Base-by-base conservation (phyloP, 495 filamentous ascomycete genomes). In the Podospora australis region DNA sequence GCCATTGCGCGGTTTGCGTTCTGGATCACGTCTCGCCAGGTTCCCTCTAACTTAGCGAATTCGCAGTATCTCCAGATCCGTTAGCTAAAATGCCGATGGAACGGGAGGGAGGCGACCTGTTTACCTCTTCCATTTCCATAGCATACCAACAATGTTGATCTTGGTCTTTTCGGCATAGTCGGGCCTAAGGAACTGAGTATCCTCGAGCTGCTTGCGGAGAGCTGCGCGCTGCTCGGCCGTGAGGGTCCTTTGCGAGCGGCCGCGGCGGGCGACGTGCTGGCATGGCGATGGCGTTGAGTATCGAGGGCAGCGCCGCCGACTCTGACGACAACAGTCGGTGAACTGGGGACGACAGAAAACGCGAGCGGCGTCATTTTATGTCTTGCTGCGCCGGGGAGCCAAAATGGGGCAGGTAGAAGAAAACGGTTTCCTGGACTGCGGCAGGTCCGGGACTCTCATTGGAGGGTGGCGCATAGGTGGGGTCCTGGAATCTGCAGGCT, bases 1-100 rank as follows among this genome's bases (percentile, higher is more conserved):
- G 54, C 53, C 49, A 53, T 64, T 45, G 47, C 50, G 32, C 45
- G 45, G 49, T 39, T 28, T 49, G 22, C 40, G 16, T 32, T 48
- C 49, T 57, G 26, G 43, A 54, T 54, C 52, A 39, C 56, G 44
- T 54, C 56, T 49, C 53, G 45, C 58, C 47, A 64, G 36, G 45
- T 26, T 35, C 28, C 22, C 39, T n/a, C 28, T 19, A 52, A 24
- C n/a, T 36, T 17, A 21, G 1, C 23, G 25, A 29, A 52, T 6
- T 39, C 21, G 40, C 35, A 56, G 41, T 56, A 56, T 29, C 54
- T 52, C 11, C 9, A 39, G 11, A 16, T 47, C 46, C 26, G 36
- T 56, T 49, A 52, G 48, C 23, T 14, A 34, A 30, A 36, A 30
- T 22, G 20, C 36, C 30, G 23, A 38, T 44, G 17, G 20, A 26